Evolutionary conservation across 192 early-diverging fungal genomes (phyloP).

Genomic region (Helicostylum pulchrum): DNA sequence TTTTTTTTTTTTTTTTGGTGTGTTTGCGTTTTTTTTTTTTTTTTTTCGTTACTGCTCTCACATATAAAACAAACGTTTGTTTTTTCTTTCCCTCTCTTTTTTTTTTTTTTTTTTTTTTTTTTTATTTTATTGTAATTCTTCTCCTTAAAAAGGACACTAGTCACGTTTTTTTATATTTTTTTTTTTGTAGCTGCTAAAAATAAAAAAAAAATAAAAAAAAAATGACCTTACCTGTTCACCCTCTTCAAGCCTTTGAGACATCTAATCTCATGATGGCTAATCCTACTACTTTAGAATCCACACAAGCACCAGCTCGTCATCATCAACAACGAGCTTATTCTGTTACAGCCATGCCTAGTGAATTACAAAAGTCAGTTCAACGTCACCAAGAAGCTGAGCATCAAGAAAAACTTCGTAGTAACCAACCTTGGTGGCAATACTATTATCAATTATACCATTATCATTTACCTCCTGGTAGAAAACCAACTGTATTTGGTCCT

Average conservation of each 20-base stretch:
- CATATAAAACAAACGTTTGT: background rate
- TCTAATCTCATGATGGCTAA: constrained; percentile 1
- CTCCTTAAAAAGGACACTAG: constrained; percentile 12
- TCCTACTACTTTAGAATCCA: background rate
- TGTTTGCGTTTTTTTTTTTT: background rate
- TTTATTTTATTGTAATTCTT: constrained; percentile 1
- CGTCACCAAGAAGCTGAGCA: constrained; percentile 10
- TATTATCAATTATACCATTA: constrained; percentile 31
- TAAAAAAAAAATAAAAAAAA: constrained; percentile 3
- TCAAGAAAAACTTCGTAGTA: constrained; percentile 30
- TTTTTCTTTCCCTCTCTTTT: constrained; percentile 19
- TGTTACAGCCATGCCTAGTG: constrained; percentile 41
- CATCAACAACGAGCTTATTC: constrained; percentile 51
- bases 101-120: constrained; percentile 17
- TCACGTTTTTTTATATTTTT: constrained; percentile 14
- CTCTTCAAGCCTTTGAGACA: constrained; percentile 2
- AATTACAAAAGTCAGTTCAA: constrained; percentile 16
- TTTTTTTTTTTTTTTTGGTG: background rate
- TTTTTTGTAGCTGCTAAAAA: background rate
- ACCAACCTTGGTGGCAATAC: constrained; percentile 36
- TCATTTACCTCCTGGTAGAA: constrained; percentile 35
- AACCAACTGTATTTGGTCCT: constrained; percentile 76
- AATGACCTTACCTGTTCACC: constrained; percentile 19
- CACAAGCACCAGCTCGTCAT: constrained; percentile 22
- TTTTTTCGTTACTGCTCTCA: background rate